A percentile compares a stretch with the other conserved stretches of the same genome.
These are phyloP conservation scores for Comarum palustre DNA, from an alignment of 306 rosid genomes.

Conservation along the genomic window DNA sequence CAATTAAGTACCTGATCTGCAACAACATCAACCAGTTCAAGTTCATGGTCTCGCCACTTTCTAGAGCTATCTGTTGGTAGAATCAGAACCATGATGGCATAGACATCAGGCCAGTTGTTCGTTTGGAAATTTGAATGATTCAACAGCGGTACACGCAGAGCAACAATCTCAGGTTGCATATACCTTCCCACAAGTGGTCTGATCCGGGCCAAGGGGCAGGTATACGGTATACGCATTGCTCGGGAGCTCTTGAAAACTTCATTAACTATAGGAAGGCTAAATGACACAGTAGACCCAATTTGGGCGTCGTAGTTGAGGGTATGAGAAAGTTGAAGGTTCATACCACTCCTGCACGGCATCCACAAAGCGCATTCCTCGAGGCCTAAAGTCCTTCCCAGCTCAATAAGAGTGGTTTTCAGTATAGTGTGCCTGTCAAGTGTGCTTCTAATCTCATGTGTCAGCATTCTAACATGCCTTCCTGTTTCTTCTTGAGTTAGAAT, in stretches of 20 bases:
- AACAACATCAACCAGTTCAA: constrained; percentile 88
- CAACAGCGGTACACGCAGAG: constrained; percentile 82
- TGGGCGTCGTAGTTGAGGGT: constrained; percentile 62
- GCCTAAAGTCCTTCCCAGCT: constrained; percentile 79
- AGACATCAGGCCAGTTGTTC: constrained; percentile 79
- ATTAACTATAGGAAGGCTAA: constrained; percentile 59
- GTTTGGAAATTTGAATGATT: constrained; percentile 77
- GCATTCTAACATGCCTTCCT: constrained; percentile 93
- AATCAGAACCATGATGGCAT: constrained; percentile 88
- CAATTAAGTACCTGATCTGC: constrained; percentile 77
- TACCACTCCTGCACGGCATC: constrained; percentile 82
- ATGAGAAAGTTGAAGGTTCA: constrained; percentile 71
- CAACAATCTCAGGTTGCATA: constrained; percentile 77
- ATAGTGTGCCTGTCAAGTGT: constrained; percentile 86
- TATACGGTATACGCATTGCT: constrained; percentile 63
- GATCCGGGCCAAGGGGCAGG: constrained; percentile 69
- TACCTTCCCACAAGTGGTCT: constrained; percentile 70
- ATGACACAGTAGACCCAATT: constrained; percentile 65
- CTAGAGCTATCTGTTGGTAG: constrained; percentile 78
- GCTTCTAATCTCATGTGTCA: constrained; percentile 94
- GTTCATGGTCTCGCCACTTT: constrained; percentile 87
- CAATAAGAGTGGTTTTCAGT: constrained; percentile 86
- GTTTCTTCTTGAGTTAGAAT: constrained; percentile 89
- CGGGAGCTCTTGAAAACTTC: constrained; percentile 70
- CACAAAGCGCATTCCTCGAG: constrained; percentile 90